Evolutionary conservation across 305 asterid species (phyloP).

Genomic region (Fraxinus albicans): DNA sequence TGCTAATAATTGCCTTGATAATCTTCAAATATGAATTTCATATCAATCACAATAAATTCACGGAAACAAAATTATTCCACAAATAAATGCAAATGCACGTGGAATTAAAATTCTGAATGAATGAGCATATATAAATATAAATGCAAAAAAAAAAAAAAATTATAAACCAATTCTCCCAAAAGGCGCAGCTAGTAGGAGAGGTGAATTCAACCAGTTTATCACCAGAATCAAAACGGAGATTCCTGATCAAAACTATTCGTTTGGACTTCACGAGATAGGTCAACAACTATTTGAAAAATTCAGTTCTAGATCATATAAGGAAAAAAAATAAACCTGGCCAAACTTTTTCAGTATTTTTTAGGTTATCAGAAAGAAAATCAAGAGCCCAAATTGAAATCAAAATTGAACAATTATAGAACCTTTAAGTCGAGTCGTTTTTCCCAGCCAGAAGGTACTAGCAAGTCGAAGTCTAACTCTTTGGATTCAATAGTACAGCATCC

Average conservation of each 20-base stretch:
- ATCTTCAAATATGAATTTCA: not conserved
- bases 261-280: not conserved
- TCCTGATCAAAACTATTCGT: not conserved
- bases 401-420: slow-evolving; percentile 33
- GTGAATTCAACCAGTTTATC: not conserved
- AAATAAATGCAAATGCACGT: slow-evolving; percentile 9
- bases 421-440: slow-evolving; percentile 84
- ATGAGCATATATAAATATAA: not conserved
- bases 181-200: not conserved
- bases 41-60: slow-evolving; percentile 16
- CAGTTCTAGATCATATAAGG: not conserved
- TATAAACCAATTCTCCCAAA: not conserved
- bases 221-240: not conserved
- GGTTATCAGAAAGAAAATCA: slow-evolving; percentile 5
- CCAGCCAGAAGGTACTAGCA: slow-evolving; percentile 91
- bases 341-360: not conserved
- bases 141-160: not conserved
- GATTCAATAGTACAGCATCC: slow-evolving; percentile 61
- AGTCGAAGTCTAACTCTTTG: slow-evolving; percentile 78
- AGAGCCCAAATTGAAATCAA: not conserved
- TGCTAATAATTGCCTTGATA: not conserved
- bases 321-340: slow-evolving; percentile 4
- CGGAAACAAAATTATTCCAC: slow-evolving; percentile 6
- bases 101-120: slow-evolving; percentile 17
- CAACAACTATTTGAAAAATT: not conserved